phyloP scores from a whole-genome alignment of 23 red algal species.

The Gracilaria caudata region DNA sequence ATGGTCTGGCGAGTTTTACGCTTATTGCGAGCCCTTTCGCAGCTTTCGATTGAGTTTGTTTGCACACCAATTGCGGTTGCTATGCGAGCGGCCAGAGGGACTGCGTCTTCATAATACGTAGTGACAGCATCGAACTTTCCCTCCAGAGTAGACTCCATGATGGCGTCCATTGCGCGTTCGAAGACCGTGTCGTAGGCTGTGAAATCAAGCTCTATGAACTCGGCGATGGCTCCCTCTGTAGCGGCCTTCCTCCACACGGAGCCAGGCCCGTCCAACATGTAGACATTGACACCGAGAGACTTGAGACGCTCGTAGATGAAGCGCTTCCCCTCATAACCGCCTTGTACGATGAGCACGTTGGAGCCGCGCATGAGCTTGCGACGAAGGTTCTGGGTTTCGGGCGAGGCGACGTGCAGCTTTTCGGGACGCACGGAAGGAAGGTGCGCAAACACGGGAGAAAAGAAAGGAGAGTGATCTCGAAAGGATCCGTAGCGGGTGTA shows the following conservation, averaged over 20 bases:
- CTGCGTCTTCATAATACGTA: conserved; percentile 96
- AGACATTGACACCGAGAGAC: conserved; percentile 82
- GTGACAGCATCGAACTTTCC: conserved; percentile 86
- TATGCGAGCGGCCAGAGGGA: conserved; percentile 86
- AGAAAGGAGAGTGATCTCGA: conserved; percentile 49
- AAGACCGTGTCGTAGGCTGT: conserved; percentile 86
- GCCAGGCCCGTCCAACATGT: conserved; percentile 93
- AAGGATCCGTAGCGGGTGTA: conserved; percentile 62
- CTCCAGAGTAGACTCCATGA: conserved; percentile 53
- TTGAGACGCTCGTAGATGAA: conserved; percentile 90
- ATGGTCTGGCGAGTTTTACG: conserved; percentile 82
- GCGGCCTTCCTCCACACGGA: conserved; percentile 65
- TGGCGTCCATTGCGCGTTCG: conserved; percentile 80
- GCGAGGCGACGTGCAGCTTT: conserved; percentile 57
- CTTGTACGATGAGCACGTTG: conserved; percentile 94
- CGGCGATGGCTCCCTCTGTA: conserved; percentile 74
- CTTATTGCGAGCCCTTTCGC: conserved; percentile 91
- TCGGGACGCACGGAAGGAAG: conserved; percentile 79
- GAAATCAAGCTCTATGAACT: conserved; percentile 93
- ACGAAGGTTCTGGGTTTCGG: conserved; percentile 71
- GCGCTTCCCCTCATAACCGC: conserved; percentile 87
- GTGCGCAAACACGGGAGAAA: conserved; percentile 86
- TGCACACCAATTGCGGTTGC: conserved; percentile 76
- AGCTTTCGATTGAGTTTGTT: conserved; percentile 67
- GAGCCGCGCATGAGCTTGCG: conserved; percentile 91